Conservation (phyloP, 2,329 filamentous ascomycete species). For the Zymoseptoria passerinii region DNA sequence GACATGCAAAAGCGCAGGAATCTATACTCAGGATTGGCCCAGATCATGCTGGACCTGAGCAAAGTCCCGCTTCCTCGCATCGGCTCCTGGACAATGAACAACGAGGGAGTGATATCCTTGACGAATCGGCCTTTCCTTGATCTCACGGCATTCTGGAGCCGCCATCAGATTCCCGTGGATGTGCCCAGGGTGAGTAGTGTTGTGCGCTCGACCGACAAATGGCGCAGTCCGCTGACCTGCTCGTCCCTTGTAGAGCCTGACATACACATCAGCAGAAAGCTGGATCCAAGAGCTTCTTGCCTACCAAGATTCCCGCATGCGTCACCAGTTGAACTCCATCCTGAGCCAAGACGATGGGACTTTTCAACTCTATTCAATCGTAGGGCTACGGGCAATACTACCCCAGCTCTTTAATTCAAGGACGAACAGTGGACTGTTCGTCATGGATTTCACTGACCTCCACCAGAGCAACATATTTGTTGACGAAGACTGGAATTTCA, state of each 20-base stretch:
- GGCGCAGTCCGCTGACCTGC: background rate
- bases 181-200: slow-evolving; percentile 6
- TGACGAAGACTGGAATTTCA: slow-evolving; percentile 31
- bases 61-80: slow-evolving; percentile 12
- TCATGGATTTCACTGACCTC: slow-evolving; percentile 31
- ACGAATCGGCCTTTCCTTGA: slow-evolving; percentile 13
- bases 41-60: slow-evolving; percentile 11
- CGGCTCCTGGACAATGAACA: slow-evolving; percentile 15
- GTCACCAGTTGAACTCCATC: slow-evolving; percentile 12
- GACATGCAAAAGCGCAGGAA: slow-evolving; percentile 2
- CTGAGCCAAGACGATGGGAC: slow-evolving; percentile 6
- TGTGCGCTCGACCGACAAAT: background rate
- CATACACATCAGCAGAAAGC: slow-evolving; percentile 7
- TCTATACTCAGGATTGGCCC: slow-evolving; percentile 8
- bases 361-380: slow-evolving; percentile 7
- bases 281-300: slow-evolving; percentile 9
- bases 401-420: background rate
- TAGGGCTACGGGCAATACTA: slow-evolving; percentile 4
- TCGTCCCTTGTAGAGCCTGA: slow-evolving; percentile 3
- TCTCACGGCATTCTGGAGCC: slow-evolving; percentile 3
- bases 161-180: slow-evolving; percentile 5
- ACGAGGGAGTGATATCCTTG: slow-evolving; percentile 12
- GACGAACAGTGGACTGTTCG: slow-evolving; percentile 4
- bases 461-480: slow-evolving; percentile 35
- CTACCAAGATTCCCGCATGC: slow-evolving; percentile 9